Conservation (phyloP, 164 flowering plant genomes). For the Chloranthus sessilifolius region DNA sequence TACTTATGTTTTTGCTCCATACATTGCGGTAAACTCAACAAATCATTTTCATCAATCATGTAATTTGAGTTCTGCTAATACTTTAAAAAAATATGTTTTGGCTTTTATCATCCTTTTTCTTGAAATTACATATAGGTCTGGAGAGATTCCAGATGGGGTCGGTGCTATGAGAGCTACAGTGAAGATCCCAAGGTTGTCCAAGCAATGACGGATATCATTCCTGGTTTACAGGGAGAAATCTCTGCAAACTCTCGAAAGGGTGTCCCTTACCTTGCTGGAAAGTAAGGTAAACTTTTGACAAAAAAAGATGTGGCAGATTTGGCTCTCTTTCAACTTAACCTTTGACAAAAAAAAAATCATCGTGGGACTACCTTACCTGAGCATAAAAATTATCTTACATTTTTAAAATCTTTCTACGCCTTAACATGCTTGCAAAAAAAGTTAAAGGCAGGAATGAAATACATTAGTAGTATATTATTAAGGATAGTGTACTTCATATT, state of each 20-base stretch:
- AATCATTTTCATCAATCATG: background rate
- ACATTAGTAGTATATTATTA: too few relatives aligned
- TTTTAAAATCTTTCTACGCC: too few relatives aligned
- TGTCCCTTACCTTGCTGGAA: slow-evolving; percentile 39
- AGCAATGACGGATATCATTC: slow-evolving; percentile 38
- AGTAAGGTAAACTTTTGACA: too few relatives aligned
- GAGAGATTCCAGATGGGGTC: slow-evolving; percentile 59
- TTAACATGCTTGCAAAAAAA: too few relatives aligned
- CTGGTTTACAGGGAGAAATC: slow-evolving; percentile 44
- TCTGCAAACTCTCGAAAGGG: slow-evolving; percentile 23
- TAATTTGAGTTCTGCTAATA: background rate
- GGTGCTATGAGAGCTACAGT: slow-evolving; percentile 51
- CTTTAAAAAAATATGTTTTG: background rate
- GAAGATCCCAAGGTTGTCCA: slow-evolving; percentile 42
- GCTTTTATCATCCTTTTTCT: slow-evolving; percentile 3
- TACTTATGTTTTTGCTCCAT: slow-evolving; percentile 49
- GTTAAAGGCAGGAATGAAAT: too few relatives aligned
- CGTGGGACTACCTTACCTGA: too few relatives aligned
- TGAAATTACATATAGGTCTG: slow-evolving; percentile 50
- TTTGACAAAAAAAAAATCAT: too few relatives aligned
- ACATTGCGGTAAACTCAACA: slow-evolving; percentile 42
- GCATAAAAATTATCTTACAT: too few relatives aligned
- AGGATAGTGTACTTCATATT: too few relatives aligned
- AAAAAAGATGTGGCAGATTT: too few relatives aligned
- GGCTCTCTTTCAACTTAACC: too few relatives aligned